Evolutionary conservation across 2,329 filamentous ascomycete species (phyloP), one percentile per base, ranked within the genome.

Genomic region (Lachnellula hyalina): DNA sequence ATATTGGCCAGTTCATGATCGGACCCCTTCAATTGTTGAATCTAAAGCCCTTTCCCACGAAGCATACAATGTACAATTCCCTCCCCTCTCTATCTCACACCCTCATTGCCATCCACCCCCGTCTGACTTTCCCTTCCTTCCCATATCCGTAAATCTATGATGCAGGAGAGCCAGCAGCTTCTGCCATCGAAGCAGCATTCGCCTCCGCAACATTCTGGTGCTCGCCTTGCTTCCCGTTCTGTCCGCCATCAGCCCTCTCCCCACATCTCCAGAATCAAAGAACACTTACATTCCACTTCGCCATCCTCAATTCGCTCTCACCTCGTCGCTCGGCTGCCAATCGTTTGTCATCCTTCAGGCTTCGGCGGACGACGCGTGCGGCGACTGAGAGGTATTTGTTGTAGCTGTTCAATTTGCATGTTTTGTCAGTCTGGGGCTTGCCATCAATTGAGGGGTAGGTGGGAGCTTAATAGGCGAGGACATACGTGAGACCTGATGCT

Each of bases 381-480:
- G 94, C 91, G 78, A 99, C 84, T 72, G 92, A 86, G 73, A 99
- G 86, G 86, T 96, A 97, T 80, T 92, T 94, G 87, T 99, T 99
- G 90, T 99, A 99, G 80, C 94, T 99, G 74, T 72, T 63, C 51
- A 50, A 69, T 75, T 70, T 75, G 36, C n/a, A 44, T 21, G n/a
- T 17, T 57, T 62, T 52, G 62, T 70, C 51, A 70, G 66, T 62
- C 44, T 19, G 54, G 51, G 4, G 15, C 17, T 19, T 44, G n/a
- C 12, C 11, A 12, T 9, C n/a, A 59, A 59, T 64, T 57, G 53
- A 14, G 36, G 11, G 17, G 8, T 9, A 23, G 47, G 19, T 45
- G 28, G 32, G 32, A n/a, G 35, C 35, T 17, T 25, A 52, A n/a
- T 47, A 17, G n/a, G 17, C 44, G 28, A 4, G 34, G 11, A 32